Conservation (phyloP, 148 eudicot species). For the Pouteria glomerata region DNA sequence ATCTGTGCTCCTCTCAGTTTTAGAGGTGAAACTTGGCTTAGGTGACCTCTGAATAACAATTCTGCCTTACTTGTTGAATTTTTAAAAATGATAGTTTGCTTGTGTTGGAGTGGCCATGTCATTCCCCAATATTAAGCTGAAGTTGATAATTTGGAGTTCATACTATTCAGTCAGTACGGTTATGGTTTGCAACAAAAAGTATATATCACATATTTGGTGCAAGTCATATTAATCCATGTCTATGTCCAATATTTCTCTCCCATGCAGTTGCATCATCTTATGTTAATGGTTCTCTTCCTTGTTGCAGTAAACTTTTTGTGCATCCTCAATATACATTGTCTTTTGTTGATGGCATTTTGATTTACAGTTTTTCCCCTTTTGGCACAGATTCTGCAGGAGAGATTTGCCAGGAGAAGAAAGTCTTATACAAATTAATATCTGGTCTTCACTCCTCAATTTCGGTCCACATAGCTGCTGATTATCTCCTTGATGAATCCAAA, state of each 20-base stretch:
- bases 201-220: not conserved
- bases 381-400: conserved; percentile 75
- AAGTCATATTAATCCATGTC: not conserved
- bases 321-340: not conserved
- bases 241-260: not conserved
- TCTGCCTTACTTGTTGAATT: not conserved
- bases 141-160: not conserved
- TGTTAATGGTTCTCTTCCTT: not conserved
- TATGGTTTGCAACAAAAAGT: not conserved
- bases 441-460: conserved; percentile 96
- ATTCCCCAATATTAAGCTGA: not conserved
- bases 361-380: not conserved
- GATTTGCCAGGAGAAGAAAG: conserved; percentile 82
- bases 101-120: not conserved
- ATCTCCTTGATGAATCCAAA: conserved; percentile 77
- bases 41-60: not conserved
- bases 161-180: not conserved
- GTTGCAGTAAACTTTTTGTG: not conserved
- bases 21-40: not conserved
- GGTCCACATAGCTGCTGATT: conserved; percentile 79
- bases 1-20: not conserved
- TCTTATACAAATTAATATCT: conserved; percentile 83
- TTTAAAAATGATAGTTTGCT: not conserved
- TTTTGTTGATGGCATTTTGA: not conserved
- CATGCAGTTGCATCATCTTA: not conserved